These are phyloP conservation scores for Heterobasidion annosum DNA, from an alignment of 1,284 basidiomycete genomes.

Conservation along the genomic window DNA sequence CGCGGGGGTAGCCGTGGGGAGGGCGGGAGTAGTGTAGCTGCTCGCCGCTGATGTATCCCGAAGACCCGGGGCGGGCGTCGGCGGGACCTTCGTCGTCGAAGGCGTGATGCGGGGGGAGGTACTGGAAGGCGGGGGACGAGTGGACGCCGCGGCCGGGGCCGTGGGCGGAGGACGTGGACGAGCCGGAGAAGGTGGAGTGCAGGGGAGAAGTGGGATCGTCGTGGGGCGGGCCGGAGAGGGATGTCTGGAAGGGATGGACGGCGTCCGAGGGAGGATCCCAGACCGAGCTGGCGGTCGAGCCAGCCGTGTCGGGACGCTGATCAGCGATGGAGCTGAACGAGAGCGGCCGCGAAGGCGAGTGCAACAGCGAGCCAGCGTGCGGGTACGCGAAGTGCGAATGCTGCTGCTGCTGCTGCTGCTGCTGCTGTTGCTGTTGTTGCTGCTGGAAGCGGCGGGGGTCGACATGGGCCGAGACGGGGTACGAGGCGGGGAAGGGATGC, in stretches of 20 bases:
- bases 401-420: not conserved
- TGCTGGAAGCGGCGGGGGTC: not conserved
- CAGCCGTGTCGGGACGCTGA: constrained; percentile 9
- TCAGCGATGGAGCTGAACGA: not conserved
- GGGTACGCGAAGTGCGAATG: not conserved
- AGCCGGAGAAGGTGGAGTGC: not conserved
- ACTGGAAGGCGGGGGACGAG: constrained; percentile 2
- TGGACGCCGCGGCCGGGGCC: not conserved
- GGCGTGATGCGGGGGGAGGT: constrained; percentile 4
- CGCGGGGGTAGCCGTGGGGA: constrained; percentile 1
- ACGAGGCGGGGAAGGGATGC: not conserved
- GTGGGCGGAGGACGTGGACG: not conserved
- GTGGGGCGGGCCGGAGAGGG: not conserved
- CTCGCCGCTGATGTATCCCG: constrained; percentile 3
- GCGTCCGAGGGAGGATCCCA: constrained; percentile 7
- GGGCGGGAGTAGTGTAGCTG: not conserved
- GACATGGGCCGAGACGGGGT: not conserved
- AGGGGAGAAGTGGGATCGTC: not conserved
- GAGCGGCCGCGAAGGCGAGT: constrained; percentile 3
- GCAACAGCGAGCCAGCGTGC: constrained; percentile 5
- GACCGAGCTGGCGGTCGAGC: constrained; percentile 10
- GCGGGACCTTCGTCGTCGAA: not conserved
- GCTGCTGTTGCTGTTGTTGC: not conserved
- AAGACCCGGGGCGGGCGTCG: constrained; percentile 8
- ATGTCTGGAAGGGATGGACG: not conserved